These are phyloP conservation scores for Colletotrichum theobromicola DNA, from an alignment of 2,329 filamentous ascomycete genomes.

Conservation along the genomic window DNA sequence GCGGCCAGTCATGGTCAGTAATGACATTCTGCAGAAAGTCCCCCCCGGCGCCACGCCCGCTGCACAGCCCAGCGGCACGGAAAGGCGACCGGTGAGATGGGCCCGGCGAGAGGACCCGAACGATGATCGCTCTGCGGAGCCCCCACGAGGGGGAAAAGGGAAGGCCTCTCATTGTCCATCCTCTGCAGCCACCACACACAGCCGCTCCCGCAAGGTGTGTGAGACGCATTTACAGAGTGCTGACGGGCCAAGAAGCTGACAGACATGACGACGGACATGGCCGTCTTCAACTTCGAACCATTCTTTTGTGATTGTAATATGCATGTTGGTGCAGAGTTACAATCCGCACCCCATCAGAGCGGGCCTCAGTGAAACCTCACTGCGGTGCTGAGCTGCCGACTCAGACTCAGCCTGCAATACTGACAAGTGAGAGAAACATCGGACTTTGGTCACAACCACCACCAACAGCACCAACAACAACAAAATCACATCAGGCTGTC, in stretches of 20 bases:
- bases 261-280: background rate
- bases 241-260: constrained; percentile 10
- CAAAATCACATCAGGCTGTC: background rate
- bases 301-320: background rate
- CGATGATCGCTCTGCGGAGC: background rate
- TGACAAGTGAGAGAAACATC: background rate
- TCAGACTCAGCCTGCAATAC: background rate
- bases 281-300: background rate
- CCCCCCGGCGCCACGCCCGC: background rate
- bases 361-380: background rate
- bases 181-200: background rate
- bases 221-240: background rate
- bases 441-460: background rate
- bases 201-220: background rate
- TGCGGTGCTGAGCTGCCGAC: background rate
- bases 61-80: constrained; percentile 10
- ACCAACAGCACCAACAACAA: background rate
- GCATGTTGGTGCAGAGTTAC: constrained; percentile 2
- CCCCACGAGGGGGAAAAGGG: background rate
- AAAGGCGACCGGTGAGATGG: background rate
- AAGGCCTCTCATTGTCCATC: background rate
- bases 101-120: background rate
- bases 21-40: background rate
- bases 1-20: background rate
- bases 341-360: background rate